Base-by-base conservation (phyloP, 2,329 filamentous ascomycete genomes). In the Cladophialophora bantiana region DNA sequence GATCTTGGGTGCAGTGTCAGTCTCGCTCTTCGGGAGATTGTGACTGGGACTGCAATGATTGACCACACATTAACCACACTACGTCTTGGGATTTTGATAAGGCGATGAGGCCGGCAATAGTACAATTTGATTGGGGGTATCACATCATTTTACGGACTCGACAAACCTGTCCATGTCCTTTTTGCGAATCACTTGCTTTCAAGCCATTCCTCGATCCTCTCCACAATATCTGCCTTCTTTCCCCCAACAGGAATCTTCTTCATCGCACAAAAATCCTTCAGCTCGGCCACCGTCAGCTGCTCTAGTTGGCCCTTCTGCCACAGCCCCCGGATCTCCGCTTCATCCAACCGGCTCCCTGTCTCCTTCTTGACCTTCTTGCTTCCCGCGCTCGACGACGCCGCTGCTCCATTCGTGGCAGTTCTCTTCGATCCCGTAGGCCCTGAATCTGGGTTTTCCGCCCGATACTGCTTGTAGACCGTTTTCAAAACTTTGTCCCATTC, bases 401-500 rank as follows among this genome's bases (percentile, higher is more conserved):
- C 42, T 10, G 75, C 72, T 34, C 61, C 42, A 18, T 59, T 59
- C 15, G 62, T 66, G 26, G 68, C 66, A 32, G 70, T 72, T 36
- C 86, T 78, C 73, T 88, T 88, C 20, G 79, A 78, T 26, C 83
- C 80, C 0, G 80, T 80, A 13, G 78, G 75, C 2, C 80, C 78
- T 18, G 81, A 78, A 34, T 70, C 65, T 6, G 83, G 76, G 10
- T 79, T 77, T 12, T 77, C 75, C 10, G 76, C 73, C 31, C 79
- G 75, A 73, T 83, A 81, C 36, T 79, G 75, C 10, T 79, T 77
- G 71, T 82, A 84, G 65, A 89, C 87, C 7, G 85, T 79, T 35
- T 90, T 86, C 5, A 97, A 83, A 10, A 85, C 83, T 40, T 86
- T 82, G 3, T 91, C 89, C 89, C 94, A 97, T 38, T 92, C 88